Percentiles rank a stretch among this genome's conserved stretches.
These are phyloP conservation scores for Penicillium desertorum DNA, from an alignment of 495 filamentous ascomycete genomes.

Conservation along the genomic window DNA sequence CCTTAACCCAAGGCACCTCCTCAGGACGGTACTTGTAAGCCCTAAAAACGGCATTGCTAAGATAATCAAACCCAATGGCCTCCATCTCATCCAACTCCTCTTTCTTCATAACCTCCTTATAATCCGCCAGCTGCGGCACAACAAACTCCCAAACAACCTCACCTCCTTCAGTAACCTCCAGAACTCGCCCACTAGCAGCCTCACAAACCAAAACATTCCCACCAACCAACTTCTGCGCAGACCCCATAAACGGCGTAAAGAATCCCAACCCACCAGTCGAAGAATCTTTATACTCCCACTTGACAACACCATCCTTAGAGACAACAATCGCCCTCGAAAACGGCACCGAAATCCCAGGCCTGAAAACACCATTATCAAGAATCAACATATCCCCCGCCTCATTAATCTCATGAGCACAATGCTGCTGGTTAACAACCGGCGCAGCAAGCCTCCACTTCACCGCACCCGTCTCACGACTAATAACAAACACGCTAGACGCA, in stretches of 20 bases:
- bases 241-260: constrained; percentile 54
- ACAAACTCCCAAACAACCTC: constrained; percentile 29
- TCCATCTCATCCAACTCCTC: constrained; percentile 20
- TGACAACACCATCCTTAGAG: constrained; percentile 32
- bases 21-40: constrained; percentile 26
- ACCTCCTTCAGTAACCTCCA: constrained; percentile 49
- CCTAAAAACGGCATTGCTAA: constrained; percentile 27
- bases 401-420: constrained; percentile 42
- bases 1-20: constrained; percentile 25
- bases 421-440: constrained; percentile 44
- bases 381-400: constrained; percentile 43
- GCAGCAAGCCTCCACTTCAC: constrained; percentile 45
- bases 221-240: constrained; percentile 39
- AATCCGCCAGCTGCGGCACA: constrained; percentile 24
- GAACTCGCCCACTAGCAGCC: constrained; percentile 48
- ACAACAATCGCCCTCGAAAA: constrained; percentile 46
- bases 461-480: constrained; percentile 36
- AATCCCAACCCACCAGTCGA: constrained; percentile 43
- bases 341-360: constrained; percentile 38
- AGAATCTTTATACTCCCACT: constrained; percentile 47
- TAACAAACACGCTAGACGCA: constrained; percentile 44
- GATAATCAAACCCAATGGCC: constrained; percentile 22
- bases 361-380: constrained; percentile 49
- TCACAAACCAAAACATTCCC: constrained; percentile 48
- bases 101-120: constrained; percentile 15